These are phyloP conservation scores for Psidium guajava DNA, from an alignment of 345 rosid genomes.

Conservation along the genomic window DNA sequence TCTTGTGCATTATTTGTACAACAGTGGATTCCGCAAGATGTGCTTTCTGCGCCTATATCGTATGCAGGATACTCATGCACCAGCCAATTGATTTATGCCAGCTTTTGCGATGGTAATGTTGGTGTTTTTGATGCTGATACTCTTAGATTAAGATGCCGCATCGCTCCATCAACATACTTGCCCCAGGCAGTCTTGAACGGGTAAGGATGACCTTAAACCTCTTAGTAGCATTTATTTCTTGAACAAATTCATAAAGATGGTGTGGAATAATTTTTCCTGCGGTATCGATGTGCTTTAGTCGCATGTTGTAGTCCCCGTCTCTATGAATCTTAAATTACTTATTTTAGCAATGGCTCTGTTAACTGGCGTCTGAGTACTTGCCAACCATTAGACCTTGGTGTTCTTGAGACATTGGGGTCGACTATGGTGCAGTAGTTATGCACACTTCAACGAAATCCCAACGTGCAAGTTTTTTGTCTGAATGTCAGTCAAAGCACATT, in stretches of 20 bases:
- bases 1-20: neutral
- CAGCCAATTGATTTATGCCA: conserved; percentile 62
- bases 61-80: conserved; percentile 68
- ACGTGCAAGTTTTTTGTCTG: neutral
- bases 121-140: conserved; percentile 73
- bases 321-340: neutral
- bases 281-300: neutral
- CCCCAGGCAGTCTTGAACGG: conserved; percentile 35
- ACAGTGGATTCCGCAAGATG: conserved; percentile 84
- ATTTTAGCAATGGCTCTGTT: neutral
- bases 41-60: conserved; percentile 56
- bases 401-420: neutral
- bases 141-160: conserved; percentile 60
- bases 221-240: neutral
- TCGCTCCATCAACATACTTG: conserved; percentile 55
- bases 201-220: conserved; percentile 16
- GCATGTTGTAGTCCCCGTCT: neutral
- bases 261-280: neutral
- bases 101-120: conserved; percentile 60
- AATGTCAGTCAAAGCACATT: neutral
- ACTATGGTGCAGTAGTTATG: neutral
- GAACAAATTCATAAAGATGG: neutral
- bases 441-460: neutral
- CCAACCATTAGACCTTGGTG: neutral
- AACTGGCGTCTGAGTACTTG: neutral